Conservation (phyloP, 371 early-diverging fungal genomes). For the Funneliformis caledonium region DNA sequence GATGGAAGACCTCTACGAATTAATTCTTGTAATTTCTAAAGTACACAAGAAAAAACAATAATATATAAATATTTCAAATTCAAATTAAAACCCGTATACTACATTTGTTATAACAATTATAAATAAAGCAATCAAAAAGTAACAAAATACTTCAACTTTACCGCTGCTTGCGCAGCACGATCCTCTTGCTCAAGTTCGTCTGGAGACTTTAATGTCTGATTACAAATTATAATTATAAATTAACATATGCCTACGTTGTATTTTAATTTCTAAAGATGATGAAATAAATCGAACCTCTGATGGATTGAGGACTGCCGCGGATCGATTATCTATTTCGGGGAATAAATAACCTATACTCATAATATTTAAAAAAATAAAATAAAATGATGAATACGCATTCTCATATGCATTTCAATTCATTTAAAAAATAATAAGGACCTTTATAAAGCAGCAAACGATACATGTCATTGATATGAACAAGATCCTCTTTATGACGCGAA, state of each 20-base stretch:
- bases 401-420: neutral
- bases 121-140: neutral
- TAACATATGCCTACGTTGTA: neutral
- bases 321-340: slow-evolving; percentile 74
- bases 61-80: neutral
- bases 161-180: slow-evolving; percentile 82
- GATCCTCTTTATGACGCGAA: slow-evolving; percentile 87
- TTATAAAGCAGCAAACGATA: slow-evolving; percentile 83
- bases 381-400: neutral
- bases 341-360: slow-evolving; percentile 78
- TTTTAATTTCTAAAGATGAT: neutral
- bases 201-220: slow-evolving; percentile 74
- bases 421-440: slow-evolving; percentile 48
- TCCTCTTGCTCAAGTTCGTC: slow-evolving; percentile 96
- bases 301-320: slow-evolving; percentile 68
- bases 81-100: neutral
- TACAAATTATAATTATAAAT: neutral
- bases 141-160: slow-evolving; percentile 47
- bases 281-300: slow-evolving; percentile 51
- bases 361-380: neutral
- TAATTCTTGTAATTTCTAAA: slow-evolving; percentile 95
- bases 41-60: neutral
- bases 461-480: slow-evolving; percentile 92
- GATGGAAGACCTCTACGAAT: slow-evolving; percentile 91
- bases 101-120: neutral